These are phyloP conservation scores for Sporisorium iseilematis-ciliati DNA, from an alignment of 1,284 basidiomycete species.

Conservation along the genomic window DNA sequence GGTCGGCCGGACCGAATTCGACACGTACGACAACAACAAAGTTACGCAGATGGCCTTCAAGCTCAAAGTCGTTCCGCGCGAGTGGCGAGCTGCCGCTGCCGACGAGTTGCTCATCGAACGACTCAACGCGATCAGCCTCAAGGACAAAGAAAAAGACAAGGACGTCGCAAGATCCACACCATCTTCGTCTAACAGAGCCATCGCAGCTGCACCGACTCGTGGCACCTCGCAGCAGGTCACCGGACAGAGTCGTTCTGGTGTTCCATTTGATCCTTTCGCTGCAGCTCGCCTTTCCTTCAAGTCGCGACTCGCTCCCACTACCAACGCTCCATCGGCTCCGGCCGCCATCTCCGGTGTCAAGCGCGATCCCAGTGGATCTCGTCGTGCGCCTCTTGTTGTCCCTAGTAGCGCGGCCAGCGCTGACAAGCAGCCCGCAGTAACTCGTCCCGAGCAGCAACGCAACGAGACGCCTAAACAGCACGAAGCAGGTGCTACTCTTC, in stretches of 20 bases:
- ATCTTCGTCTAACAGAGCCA: neutral
- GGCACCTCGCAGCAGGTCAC: neutral
- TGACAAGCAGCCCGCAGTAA: neutral
- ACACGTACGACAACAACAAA: neutral
- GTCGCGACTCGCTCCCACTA: neutral
- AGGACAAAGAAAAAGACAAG: neutral
- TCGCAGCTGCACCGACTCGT: neutral
- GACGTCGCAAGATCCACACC: neutral
- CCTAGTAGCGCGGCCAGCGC: neutral
- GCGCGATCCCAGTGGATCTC: neutral
- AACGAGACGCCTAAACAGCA: neutral
- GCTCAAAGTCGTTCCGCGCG: neutral
- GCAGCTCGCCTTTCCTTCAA: slow-evolving; percentile 7
- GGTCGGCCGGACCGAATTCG: neutral
- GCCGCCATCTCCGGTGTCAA: neutral
- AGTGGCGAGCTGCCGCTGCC: slow-evolving; percentile 9
- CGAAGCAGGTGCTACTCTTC: too few species aligned
- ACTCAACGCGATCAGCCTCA: neutral
- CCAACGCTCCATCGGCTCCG: neutral
- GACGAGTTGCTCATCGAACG: slow-evolving; percentile 1
- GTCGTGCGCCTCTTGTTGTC: neutral
- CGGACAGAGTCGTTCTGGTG: neutral
- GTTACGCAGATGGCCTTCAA: neutral
- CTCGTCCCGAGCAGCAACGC: neutral
- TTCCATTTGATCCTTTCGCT: slow-evolving; percentile 9